Base-by-base conservation (phyloP, 2,329 filamentous ascomycete species). In the Alternaria arbusti region DNA sequence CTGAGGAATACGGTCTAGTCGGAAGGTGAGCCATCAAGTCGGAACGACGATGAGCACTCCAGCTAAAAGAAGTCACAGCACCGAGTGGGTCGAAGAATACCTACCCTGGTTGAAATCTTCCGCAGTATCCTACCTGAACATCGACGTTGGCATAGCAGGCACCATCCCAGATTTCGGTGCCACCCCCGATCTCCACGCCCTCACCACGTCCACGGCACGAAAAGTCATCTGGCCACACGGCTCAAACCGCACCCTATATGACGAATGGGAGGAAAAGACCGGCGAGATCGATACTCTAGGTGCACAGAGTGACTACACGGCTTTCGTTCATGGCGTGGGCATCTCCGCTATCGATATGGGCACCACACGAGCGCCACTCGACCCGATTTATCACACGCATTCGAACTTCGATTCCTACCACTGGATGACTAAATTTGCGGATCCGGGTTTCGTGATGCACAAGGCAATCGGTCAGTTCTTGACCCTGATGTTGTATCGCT, bases 341-440 rank as follows among this genome's bases (percentile, higher is more conserved):
- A 81, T 82, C 44, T 67, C 74, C 17, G 58, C 77, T 13, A 74
- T 84, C 23, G 82, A 84, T 59, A 71, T 84, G 61, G 82, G 82
- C 22, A 75, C 79, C 40, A 76, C 74, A 10, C 68, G 66, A 9
- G 78, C 77, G 6, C 71, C 75, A 1, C 70, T 70, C 1, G 80
- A 82, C 52, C 78, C 82, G 0, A 72, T 84, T 13, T 84, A 84
- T 61, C 82, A 80, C 56, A 84, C 84, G 68, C 82, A 85, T 68
- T 81, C 79, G 26, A 77, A 76, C 66, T 84, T 84, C 72, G 73
- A 85, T 65, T 73, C 76, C 36, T 85, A 83, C 63, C 79, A 83
- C 62, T 86, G 85, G 84, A 86, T 86, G 84, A 66, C 71, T 0
- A 82, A 76, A 0, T 85, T 80, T 62, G 85, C 82, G 8, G 85